These are phyloP conservation scores for Letharia lupina DNA, from an alignment of 495 filamentous ascomycete genomes.

Conservation along the genomic window DNA sequence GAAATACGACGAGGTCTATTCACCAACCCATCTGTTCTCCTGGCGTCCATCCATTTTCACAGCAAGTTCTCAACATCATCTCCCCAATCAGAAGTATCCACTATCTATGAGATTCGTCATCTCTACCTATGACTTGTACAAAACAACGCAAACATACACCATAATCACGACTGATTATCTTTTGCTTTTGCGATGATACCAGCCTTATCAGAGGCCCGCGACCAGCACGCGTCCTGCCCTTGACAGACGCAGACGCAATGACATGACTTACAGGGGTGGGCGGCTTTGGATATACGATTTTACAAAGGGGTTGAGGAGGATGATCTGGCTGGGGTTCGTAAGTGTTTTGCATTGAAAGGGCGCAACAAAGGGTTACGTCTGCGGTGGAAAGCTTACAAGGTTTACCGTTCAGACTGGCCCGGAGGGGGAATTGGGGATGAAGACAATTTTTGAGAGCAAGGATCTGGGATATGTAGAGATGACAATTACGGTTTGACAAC, in stretches of 20 bases:
- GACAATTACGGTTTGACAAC: conserved; percentile 1
- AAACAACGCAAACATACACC: conserved; percentile 12
- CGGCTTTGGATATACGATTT: conserved; percentile 1
- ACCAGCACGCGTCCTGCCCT: conserved; percentile 2
- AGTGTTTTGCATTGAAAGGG: neutral
- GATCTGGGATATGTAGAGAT: neutral
- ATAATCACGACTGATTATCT: conserved; percentile 3
- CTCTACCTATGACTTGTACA: conserved; percentile 7
- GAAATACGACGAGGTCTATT: neutral
- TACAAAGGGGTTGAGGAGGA: neutral
- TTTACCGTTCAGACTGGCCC: neutral
- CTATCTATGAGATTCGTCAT: neutral
- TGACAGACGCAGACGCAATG: conserved; percentile 7
- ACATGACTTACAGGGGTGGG: conserved; percentile 4
- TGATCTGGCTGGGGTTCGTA: neutral
- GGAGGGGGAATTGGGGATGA: neutral
- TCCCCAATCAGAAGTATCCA: neutral
- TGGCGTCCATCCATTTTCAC: neutral
- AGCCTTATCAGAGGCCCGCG: conserved; percentile 25
- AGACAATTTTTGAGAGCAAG: neutral
- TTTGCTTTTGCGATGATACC: conserved; percentile 23
- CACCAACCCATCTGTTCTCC: neutral
- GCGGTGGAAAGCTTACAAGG: neutral
- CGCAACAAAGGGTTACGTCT: neutral
- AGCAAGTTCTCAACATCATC: neutral